Evolutionary conservation across 2,329 filamentous ascomycete species (phyloP), one percentile per base, ranked within the genome.

Genomic region (Fusarium setosum): DNA sequence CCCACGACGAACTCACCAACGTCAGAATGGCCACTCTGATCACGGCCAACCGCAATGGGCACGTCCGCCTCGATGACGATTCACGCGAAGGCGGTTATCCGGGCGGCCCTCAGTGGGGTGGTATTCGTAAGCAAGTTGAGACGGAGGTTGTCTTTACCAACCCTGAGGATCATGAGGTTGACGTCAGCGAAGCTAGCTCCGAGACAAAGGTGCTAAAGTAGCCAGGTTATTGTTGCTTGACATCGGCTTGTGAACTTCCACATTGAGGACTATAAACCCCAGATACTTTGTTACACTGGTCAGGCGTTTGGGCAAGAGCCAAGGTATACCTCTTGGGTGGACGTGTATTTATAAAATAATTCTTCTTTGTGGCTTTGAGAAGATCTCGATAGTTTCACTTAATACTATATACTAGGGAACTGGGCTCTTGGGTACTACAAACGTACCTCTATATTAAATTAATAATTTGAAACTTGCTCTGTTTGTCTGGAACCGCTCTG

Each of bases 11-110:
- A 13, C 2, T 31, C 4, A 31, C 32, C 3, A 56, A 42, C 17
- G 59, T 48, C 3, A 42, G 51, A 9, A 63, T 67, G 40, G 49
- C 59, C 13, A 67, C 64, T 6, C 29, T 67, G 15, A 63, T 67
- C 26, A 55, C 59, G 7, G 6, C 64, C 13, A 67, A 40, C 23
- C 64, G 59, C 2, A 44, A 48, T 3, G 59, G 63, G 1, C 64
- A 67, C 37, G 51, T 67, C 2, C 59, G 64, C 6, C 63, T 67
- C 1, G 37, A 31, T 17, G 64, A 67, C 1, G 7, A 48, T 13
- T 63, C 64, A 1, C 12, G 20, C 0, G 42, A 52, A 7, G n/a
- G 20, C 1, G 7, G 17, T 1, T 47, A 29, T 6, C 6, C 21
- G n/a, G 21, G 5, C 1, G 40, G 13, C 10, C 3, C 52, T 2